A percentile compares a stretch with the other conserved stretches of the same genome.
phyloP scores from a whole-genome alignment of 2,329 filamentous ascomycete species.

The Talaromyces funiculosus region DNA sequence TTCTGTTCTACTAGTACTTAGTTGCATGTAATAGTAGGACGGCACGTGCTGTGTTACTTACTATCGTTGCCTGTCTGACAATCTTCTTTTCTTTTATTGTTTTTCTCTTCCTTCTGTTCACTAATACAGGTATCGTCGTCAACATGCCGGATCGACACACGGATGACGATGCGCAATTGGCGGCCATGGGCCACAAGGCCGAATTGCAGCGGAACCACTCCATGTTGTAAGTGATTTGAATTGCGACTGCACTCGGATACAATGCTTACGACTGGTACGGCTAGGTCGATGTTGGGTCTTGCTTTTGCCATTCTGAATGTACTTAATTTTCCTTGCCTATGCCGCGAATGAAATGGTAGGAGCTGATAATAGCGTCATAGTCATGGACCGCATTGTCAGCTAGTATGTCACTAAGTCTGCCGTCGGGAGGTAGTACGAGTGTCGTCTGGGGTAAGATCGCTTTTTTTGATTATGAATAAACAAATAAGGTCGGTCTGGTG shows the following conservation, averaged over 20 bases:
- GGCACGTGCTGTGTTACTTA: too few relatives aligned
- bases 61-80: not conserved
- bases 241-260: not conserved
- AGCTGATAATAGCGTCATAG: slow-evolving; percentile 16
- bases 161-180: slow-evolving; percentile 47
- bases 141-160: slow-evolving; percentile 18
- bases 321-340: slow-evolving; percentile 16
- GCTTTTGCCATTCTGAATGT: slow-evolving; percentile 58
- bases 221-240: slow-evolving; percentile 33
- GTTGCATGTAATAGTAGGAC: not conserved
- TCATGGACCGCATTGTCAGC: slow-evolving; percentile 58
- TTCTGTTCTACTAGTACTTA: not conserved
- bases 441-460: slow-evolving; percentile 65
- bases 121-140: not conserved
- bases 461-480: too few relatives aligned
- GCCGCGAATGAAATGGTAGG: not conserved
- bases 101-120: not conserved
- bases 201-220: slow-evolving; percentile 56
- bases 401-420: slow-evolving; percentile 56
- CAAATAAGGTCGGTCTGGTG: too few relatives aligned
- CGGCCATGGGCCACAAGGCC: slow-evolving; percentile 53
- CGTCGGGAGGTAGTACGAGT: slow-evolving; percentile 63
- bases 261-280: not conserved
- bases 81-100: not conserved
- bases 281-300: slow-evolving; percentile 54